Base-by-base conservation (phyloP, 202 grass and related monocot genomes). In the Digitaria exilis region DNA sequence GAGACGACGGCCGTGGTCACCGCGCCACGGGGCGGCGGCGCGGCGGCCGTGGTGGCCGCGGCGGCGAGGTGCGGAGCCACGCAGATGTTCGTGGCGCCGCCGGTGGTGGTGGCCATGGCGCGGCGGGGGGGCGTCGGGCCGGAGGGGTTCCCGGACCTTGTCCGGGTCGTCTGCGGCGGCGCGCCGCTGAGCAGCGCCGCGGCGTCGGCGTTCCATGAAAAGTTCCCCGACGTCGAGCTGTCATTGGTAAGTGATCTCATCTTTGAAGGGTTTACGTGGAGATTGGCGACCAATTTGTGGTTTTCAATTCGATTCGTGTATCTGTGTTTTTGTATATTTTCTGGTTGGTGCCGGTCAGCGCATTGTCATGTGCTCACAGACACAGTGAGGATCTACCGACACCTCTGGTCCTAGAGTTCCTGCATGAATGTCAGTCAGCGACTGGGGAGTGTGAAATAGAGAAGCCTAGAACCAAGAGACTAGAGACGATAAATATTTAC, bases 71-170 rank as follows among this genome's bases (percentile, higher is more conserved):
- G 50, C 50, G 0, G 71, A 1, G 71, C 71, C 50, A 75, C 71
- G 50, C 71, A 56, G 31, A 56, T 75, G 50, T 75, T 75, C 49
- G 50, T 75, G 19, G 50, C 71, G 71, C 71, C 71, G 48, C 71
- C 71, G 12, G 71, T 75, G 21, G 71, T 75, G 50, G 49, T 37
- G 30, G 50, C 71, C 31, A 75, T 75, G 71, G 31, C 30, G 12
- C 31, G 49, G 11, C 29, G 50, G 26, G 65, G 21, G 6, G 39
- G 11, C 71, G 6, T 13, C 9, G 50, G 31, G 0, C 50, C 50
- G 19, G 21, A 75, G 31, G 71, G 13, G 12, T 35, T 75, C 12
- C 71, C 71, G 12, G 71, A 75, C 2, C 71, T 75, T 5, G 21
- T 39, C 13, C 49, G 71, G 11, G 14, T 75, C 31, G 31, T 24